phyloP scores from a whole-genome alignment of 148 eudicot genomes.

The Nepenthes gracilis region DNA sequence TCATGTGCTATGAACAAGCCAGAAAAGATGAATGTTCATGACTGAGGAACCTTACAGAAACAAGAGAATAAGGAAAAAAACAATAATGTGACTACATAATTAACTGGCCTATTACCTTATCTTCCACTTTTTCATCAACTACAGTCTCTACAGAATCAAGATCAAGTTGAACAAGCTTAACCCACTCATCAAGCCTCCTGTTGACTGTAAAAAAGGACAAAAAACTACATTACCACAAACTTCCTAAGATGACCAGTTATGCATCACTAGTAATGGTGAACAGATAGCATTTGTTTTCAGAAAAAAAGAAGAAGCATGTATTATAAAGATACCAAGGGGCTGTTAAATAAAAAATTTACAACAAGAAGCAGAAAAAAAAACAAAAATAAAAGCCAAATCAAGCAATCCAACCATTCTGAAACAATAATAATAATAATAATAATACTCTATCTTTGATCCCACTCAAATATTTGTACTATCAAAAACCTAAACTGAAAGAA shows the following conservation, averaged over 20 bases:
- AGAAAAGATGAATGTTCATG: background rate
- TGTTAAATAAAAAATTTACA: background rate
- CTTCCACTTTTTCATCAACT: constrained; percentile 97
- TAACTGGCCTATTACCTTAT: constrained; percentile 46
- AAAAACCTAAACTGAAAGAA: too few species aligned
- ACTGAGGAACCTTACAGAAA: too few species aligned
- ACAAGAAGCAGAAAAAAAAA: too few species aligned
- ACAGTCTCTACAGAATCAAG: constrained; percentile 87
- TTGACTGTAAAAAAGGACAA: constrained; percentile 41
- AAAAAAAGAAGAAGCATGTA: background rate
- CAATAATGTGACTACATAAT: background rate
- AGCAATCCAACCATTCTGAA: too few species aligned
- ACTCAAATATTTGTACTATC: too few species aligned
- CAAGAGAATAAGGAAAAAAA: too few species aligned
- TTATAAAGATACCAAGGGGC: background rate
- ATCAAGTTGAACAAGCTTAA: constrained; percentile 93
- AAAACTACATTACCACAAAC: background rate
- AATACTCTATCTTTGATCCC: too few species aligned
- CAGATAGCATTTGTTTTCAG: background rate
- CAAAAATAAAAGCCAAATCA: too few species aligned
- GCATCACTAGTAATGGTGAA: too few species aligned
- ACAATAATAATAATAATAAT: too few species aligned
- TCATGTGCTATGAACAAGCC: background rate
- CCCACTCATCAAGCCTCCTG: constrained; percentile 99
- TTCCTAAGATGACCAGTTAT: background rate